Evolutionary conservation across 2,329 filamentous ascomycete species (phyloP).

Genomic region (Cucurbitaria berberidis): DNA sequence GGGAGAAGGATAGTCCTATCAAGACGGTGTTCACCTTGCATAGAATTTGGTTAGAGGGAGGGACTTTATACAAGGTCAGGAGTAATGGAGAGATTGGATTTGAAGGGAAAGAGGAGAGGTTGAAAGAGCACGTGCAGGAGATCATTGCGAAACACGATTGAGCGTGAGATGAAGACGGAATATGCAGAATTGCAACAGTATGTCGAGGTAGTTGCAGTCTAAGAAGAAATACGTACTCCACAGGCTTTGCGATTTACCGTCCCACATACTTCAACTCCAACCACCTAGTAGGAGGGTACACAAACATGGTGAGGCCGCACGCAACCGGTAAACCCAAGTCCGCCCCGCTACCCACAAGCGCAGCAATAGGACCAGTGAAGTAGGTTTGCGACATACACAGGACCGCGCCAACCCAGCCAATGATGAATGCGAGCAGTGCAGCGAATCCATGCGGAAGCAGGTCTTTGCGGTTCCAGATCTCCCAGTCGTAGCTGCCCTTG

Average conservation of each 20-base stretch:
- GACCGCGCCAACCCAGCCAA: constrained; percentile 30
- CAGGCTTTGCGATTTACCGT: constrained; percentile 5
- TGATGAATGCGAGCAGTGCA: constrained; percentile 25
- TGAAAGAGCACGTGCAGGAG: constrained; percentile 56
- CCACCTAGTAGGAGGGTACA: constrained; percentile 62
- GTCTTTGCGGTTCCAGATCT: constrained; percentile 30
- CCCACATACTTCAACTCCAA: constrained; percentile 51
- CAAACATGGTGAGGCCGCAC: constrained; percentile 60
- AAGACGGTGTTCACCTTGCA: constrained; percentile 67
- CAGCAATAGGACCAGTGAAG: constrained; percentile 29
- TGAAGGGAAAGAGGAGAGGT: constrained; percentile 57
- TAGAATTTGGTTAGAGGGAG: constrained; percentile 75
- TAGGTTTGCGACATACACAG: constrained; percentile 34
- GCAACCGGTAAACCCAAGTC: constrained; percentile 62
- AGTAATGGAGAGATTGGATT: constrained; percentile 65
- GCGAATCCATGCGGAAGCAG: constrained; percentile 28
- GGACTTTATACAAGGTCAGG: constrained; percentile 71
- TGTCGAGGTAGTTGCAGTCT: background rate
- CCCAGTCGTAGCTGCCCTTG: constrained; percentile 25
- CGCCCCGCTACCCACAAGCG: constrained; percentile 51
- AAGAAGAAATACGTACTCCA: background rate
- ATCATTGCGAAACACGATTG: constrained; percentile 13
- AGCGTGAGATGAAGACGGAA: background rate
- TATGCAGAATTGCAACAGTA: background rate
- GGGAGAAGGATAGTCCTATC: constrained; percentile 58